Evolutionary conservation across 1,284 basidiomycete species (phyloP).

Genomic region (Ganoderma lucidum): DNA sequence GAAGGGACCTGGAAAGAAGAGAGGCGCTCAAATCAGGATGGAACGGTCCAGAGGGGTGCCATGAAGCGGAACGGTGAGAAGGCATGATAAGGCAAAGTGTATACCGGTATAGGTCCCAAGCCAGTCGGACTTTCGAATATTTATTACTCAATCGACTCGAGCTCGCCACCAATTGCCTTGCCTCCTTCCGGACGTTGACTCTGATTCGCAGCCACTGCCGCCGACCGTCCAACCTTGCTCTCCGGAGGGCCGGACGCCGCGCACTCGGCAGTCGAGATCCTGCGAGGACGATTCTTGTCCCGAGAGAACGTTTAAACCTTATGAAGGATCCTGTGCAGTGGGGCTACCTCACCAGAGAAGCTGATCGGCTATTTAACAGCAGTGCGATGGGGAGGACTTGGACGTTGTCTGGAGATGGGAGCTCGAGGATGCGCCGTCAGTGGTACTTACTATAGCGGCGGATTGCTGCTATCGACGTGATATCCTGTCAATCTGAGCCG

Average conservation of each 20-base stretch:
- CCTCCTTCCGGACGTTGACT: not conserved
- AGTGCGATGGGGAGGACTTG: not conserved
- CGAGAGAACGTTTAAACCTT: conserved; percentile 10
- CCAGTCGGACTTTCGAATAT: conserved; percentile 40
- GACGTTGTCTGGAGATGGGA: not conserved
- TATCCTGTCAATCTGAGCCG: conserved; percentile 26
- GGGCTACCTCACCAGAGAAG: conserved; percentile 3
- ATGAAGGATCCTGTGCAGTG: conserved; percentile 5
- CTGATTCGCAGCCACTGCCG: not conserved
- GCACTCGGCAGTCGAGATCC: not conserved
- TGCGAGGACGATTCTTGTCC: not conserved
- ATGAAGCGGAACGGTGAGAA: conserved; percentile 36
- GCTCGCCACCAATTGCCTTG: conserved; percentile 3
- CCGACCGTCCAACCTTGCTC: conserved; percentile 5
- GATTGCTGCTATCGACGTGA: conserved; percentile 15
- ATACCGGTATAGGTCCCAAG: conserved; percentile 41
- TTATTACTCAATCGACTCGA: conserved; percentile 14
- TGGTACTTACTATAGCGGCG: not conserved
- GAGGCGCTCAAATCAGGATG: conserved; percentile 33
- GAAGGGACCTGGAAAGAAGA: conserved; percentile 31
- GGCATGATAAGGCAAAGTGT: conserved; percentile 41
- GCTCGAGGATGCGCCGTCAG: not conserved
- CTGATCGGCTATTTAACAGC: not conserved
- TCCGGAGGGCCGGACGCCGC: conserved; percentile 12
- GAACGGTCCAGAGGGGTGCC: conserved; percentile 34